Evolutionary conservation across 176 grass and related monocot genomes (phyloP).

Genomic region (Calamus simplicifolius): DNA sequence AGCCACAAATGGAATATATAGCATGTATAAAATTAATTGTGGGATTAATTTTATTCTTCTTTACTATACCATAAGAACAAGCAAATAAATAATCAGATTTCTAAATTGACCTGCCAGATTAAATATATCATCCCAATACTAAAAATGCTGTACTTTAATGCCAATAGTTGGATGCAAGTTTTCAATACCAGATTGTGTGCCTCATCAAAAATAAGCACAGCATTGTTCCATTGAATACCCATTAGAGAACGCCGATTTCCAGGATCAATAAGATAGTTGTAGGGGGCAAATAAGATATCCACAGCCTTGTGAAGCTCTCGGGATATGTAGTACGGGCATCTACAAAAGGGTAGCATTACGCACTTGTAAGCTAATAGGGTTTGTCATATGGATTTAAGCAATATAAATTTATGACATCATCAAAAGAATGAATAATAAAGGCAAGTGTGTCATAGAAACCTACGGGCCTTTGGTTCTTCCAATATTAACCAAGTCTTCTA

Average conservation of each 20-base stretch:
- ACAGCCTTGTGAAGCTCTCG: conserved; percentile 73
- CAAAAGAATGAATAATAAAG: conserved; percentile 2
- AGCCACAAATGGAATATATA: not conserved
- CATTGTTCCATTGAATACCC: conserved; percentile 74
- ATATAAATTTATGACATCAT: not conserved
- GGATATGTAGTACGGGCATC: conserved; percentile 96
- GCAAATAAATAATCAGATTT: no score
- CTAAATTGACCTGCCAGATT: no score
- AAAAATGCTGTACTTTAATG: no score
- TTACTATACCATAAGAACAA: no score
- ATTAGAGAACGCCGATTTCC: conserved; percentile 75
- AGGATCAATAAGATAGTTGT: conserved; percentile 98
- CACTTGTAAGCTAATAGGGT: conserved; percentile 17
- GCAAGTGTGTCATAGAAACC: conserved; percentile 29
- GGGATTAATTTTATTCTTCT: not conserved
- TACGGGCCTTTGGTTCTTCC: conserved; percentile 74
- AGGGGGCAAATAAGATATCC: conserved; percentile 96
- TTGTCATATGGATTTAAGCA: no score
- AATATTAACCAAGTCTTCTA: conserved; percentile 89
- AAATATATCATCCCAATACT: no score
- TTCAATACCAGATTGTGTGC: conserved; percentile 76
- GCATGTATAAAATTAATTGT: not conserved
- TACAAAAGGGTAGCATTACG: conserved; percentile 19
- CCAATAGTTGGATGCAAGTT: not conserved
- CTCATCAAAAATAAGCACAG: conserved; percentile 93